Evolutionary conservation across 495 filamentous ascomycete genomes (phyloP), one percentile per base, ranked within the genome.

Genomic region (Trichocladium uniseriatum): DNA sequence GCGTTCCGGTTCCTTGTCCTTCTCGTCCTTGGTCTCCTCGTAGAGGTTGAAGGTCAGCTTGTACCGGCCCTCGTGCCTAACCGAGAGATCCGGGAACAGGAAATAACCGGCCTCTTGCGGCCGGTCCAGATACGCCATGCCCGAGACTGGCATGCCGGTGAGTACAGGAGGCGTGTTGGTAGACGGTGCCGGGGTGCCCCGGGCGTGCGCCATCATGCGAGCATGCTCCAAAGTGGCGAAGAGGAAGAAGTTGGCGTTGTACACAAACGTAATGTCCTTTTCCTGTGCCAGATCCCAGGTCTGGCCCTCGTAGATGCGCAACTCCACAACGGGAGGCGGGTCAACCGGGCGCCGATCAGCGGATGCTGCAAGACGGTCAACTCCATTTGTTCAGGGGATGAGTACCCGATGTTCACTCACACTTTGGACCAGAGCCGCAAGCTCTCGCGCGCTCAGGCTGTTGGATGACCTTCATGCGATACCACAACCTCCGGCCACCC

Each of bases 221-320:
- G 88, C 87, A 56, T 86, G 79, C 53, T 96, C 90, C 50, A 98
- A 76, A 0, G 90, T 94, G 7, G 89, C 89, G 59, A 86, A 98
- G 43, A 96, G 84, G 70, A 98, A 96, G 77, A 96, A 98, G 68
- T 94, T 95, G 60, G 91, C 90, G 60, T 94, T 91, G 69, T 95
- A 89, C 48, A 80, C 74, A 63, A 92, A 95, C 6, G 92, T 97
- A 58, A 95, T 85, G 56, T 92, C 86, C 47, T 79, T 80, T 45
- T 90, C 83, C 46, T 79, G 79, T 38, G 71, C 74, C 37, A 57
- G 58, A 44, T 72, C 68, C 52, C 69, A 70, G 0, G 58, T 65
- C n/a, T 85, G 79, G 21, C 85, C 88, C 60, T 95, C 85, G 53
- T 80, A 89, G 41, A 98, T 83, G 44, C 82, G 85, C 44, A 98